Conservation (phyloP, 495 filamentous ascomycete species). For the Penicillium diatomitis region DNA sequence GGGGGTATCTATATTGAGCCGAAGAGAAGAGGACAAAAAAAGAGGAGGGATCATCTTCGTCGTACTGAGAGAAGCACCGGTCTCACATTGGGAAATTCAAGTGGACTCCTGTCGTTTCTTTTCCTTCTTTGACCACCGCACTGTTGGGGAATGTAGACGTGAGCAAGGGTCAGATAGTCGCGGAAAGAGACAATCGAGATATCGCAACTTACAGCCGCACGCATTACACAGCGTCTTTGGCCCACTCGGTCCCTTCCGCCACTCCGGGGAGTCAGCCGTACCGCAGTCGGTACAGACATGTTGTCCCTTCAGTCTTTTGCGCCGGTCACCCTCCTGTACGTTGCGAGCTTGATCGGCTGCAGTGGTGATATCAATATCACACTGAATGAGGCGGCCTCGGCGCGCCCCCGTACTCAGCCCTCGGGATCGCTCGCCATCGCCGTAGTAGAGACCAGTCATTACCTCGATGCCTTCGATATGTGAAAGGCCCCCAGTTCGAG, state of each 20-base stretch:
- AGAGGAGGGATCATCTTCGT: background rate
- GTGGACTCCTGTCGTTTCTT: conserved; percentile 47
- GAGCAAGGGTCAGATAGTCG: background rate
- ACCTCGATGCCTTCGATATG: conserved; percentile 89
- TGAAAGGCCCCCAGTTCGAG: conserved; percentile 60
- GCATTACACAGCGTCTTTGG: conserved; percentile 98
- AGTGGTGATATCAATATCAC: conserved; percentile 78
- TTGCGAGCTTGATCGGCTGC: conserved; percentile 51
- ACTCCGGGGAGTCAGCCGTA: conserved; percentile 89
- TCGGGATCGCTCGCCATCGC: conserved; percentile 78
- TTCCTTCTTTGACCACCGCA: conserved; percentile 71
- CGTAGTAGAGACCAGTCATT: conserved; percentile 81
- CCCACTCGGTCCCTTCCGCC: conserved; percentile 88
- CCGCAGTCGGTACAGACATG: conserved; percentile 97
- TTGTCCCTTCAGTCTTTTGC: conserved; percentile 90
- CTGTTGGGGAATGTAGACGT: conserved; percentile 12
- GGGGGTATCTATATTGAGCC: background rate
- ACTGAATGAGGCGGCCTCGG: conserved; percentile 71
- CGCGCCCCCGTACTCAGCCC: conserved; percentile 81
- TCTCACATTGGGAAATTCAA: background rate
- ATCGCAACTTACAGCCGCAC: conserved; percentile 60
- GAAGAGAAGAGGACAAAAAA: background rate
- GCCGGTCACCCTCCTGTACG: conserved; percentile 59
- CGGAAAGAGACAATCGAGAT: background rate
- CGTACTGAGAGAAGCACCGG: background rate